Conservation (phyloP, 1,284 basidiomycete genomes). For the Amylostereum chailletii region DNA sequence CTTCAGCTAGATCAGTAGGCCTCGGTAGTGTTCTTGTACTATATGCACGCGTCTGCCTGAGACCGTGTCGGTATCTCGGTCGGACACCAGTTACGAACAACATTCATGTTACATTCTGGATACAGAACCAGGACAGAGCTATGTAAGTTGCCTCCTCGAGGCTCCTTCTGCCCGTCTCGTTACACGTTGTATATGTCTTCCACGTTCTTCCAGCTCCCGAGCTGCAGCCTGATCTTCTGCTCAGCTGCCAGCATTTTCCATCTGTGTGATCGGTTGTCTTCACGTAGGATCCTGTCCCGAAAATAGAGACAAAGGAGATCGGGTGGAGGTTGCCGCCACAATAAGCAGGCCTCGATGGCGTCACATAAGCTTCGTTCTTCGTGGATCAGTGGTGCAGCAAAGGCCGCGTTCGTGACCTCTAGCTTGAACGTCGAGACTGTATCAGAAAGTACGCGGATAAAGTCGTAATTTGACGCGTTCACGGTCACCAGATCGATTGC, state of each 20-base stretch:
- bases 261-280: conserved; percentile 17
- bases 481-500: conserved; percentile 29
- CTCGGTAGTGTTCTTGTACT: too few species aligned
- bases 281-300: conserved; percentile 17
- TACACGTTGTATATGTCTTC: conserved; percentile 2
- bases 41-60: too few species aligned
- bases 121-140: too few species aligned
- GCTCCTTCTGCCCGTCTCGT: too few species aligned
- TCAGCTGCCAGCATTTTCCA: conserved; percentile 20
- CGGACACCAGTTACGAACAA: too few species aligned
- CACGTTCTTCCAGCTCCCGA: conserved; percentile 13
- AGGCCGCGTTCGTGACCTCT: conserved; percentile 26
- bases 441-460: conserved; percentile 24
- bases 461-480: conserved; percentile 25
- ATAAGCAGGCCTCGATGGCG: conserved; percentile 15
- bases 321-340: conserved; percentile 11
- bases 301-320: conserved; percentile 18
- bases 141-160: too few species aligned
- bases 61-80: too few species aligned
- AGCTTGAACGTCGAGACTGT: conserved; percentile 26
- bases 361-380: conserved; percentile 25
- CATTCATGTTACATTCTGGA: too few species aligned
- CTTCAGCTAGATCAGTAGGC: too few species aligned
- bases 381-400: conserved; percentile 19
- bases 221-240: conserved; percentile 16